Base-by-base conservation (phyloP, 2,329 filamentous ascomycete species). In the Alternaria postmessia region DNA sequence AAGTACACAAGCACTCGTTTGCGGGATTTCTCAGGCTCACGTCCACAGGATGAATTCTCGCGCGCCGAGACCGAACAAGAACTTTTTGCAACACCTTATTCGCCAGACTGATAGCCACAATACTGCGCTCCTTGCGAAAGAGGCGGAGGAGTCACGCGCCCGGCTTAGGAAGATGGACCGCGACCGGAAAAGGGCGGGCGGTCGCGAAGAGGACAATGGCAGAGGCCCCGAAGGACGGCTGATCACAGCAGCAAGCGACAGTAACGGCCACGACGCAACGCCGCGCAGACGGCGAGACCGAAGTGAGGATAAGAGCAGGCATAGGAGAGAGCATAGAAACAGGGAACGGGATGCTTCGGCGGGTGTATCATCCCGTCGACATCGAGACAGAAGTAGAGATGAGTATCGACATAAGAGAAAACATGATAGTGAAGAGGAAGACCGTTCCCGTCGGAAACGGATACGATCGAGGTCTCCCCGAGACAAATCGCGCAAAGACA, bases 41-140 rank as follows among this genome's bases (percentile, higher is more conserved):
- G 39, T 11, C 3, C 4, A 22, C 14, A 78, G 93, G 87, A 72
- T 87, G 89, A 58, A 86, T 46, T 86, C 86, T 67, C 87, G 89
- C 53, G 87, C 85, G 64, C 92, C 92, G 1, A 97, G 94, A 75
- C 94, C 94, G 3, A 98, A 99, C 72, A 97, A 92, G 0, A 87
- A 91, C 34, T 98, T 98, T 75, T 81, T 99, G 42, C 89, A 89
- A 59, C 91, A 95, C 71, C 91, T 98, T 57, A 92, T 99, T 63
- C 91, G 90, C 64, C 91, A 95, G 67, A 96, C 93, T 8, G 91
- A 96, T 70, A 90, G 80, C 54, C 94, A 99, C 80, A 99, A 99
- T 84, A 88, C 91, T 24, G 91, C 92, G 1, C 83, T 98, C 30
- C 87, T 93, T 18, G 92, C 91, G 1, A 96, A 90, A 73, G 94